Percentiles rank a stretch among this genome's conserved stretches.
These are phyloP conservation scores for Monilinia fructicola DNA, from an alignment of 2,329 filamentous ascomycete species.

Conservation along the genomic window DNA sequence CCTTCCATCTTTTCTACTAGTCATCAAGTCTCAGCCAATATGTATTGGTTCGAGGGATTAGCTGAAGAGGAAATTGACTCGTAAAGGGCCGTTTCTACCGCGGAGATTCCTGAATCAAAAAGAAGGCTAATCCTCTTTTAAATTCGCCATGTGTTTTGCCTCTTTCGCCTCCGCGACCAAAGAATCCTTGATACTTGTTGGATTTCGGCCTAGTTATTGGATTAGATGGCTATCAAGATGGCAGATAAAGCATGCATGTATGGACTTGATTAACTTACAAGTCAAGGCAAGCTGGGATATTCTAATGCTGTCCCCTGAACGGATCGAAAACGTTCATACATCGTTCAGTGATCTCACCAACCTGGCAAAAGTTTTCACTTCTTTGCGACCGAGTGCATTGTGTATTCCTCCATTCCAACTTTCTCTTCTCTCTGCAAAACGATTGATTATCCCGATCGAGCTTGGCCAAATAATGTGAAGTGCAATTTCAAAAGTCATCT, in stretches of 20 bases:
- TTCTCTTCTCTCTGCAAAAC: no score
- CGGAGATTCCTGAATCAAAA: neutral
- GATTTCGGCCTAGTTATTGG: neutral
- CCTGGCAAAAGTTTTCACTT: no score
- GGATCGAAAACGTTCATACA: neutral
- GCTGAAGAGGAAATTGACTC: neutral
- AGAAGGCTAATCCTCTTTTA: neutral
- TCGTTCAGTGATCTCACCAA: neutral
- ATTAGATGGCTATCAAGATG: conserved; percentile 3
- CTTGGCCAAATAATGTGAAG: neutral
- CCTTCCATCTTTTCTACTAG: neutral
- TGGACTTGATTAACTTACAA: neutral
- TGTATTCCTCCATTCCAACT: no score
- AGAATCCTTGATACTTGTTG: neutral
- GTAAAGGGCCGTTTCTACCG: neutral
- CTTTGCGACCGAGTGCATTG: no score
- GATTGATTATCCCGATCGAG: neutral
- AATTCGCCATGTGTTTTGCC: neutral
- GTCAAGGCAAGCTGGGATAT: neutral
- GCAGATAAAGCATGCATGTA: neutral
- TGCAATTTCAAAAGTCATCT: no score
- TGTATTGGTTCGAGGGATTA: neutral
- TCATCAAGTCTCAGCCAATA: neutral
- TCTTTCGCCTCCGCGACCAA: neutral
- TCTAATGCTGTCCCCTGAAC: neutral